Percentiles rank a stretch among this genome's conserved stretches.
These are phyloP conservation scores for Aspergillus campestris DNA, from an alignment of 495 filamentous ascomycete genomes.

Conservation along the genomic window DNA sequence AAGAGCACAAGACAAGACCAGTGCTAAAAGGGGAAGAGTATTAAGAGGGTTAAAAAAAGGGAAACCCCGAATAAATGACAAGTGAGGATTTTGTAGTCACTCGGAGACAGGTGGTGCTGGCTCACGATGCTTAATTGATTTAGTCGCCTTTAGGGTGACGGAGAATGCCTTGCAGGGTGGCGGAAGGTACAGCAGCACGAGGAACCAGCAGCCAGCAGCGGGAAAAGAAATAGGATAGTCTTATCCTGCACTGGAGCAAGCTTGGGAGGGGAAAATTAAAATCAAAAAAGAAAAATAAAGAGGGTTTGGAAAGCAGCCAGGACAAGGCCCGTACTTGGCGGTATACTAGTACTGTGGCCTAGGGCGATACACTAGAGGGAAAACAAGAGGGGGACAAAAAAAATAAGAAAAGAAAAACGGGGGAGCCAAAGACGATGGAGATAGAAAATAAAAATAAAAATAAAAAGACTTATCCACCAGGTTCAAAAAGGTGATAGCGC, in stretches of 20 bases:
- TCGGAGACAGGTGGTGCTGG: conserved; percentile 25
- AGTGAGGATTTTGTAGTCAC: conserved; percentile 14
- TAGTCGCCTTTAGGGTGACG: conserved; percentile 38
- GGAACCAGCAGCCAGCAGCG: conserved; percentile 26
- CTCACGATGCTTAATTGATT: conserved; percentile 42
- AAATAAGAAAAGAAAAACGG: conserved; percentile 3
- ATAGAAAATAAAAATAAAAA: conserved; percentile 13
- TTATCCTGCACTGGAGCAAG: conserved; percentile 14
- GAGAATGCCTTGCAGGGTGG: conserved; percentile 43
- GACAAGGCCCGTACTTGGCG: conserved; percentile 7
- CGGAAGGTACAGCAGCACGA: conserved; percentile 31
- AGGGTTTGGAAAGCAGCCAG: conserved; percentile 20
- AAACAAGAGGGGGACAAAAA: conserved; percentile 8
- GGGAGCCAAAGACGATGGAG: not conserved
- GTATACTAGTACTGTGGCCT: conserved; percentile 7
- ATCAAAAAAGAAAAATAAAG: too few relatives aligned
- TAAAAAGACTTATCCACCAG: conserved; percentile 15
- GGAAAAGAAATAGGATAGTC: conserved; percentile 18
- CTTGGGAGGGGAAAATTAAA: conserved; percentile 6
- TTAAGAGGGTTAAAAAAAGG: conserved; percentile 10
- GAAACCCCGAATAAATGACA: conserved; percentile 8
- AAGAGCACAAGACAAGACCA: not conserved
- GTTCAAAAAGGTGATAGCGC: conserved; percentile 17
- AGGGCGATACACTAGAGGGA: conserved; percentile 6
- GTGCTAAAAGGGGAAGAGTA: conserved; percentile 7